Base-by-base conservation (phyloP, 352 stramenopile genomes). In the Blastocystis sp. region DNA sequence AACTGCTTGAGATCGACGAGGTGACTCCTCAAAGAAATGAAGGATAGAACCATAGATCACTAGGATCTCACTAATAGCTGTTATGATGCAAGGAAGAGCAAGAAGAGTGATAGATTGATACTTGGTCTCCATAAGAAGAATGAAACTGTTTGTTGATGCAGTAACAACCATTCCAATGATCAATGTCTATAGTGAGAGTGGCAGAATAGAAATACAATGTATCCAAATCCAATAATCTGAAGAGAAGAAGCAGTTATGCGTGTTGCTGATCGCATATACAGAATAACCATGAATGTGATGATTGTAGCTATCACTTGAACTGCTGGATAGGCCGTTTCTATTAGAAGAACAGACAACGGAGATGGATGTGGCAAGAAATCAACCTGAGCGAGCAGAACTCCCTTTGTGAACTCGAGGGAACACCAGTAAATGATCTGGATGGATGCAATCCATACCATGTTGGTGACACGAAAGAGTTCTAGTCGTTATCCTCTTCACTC, bases 1-100 rank as follows among this genome's bases (percentile, higher is more conserved):
- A 19, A 83, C 49, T 9, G 71, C 42, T 66, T 83, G 71, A 21
- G 71, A 65, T 29, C 71, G 71, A 9, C 71, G 42, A 29, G 71
- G 71, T 7, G 71, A 65, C 51, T 83, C 71, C 35, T 65, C 43
- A 49, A 67, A 83, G 71, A 83, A 83, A 43, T 67, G 39, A 37
- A 57, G 51, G 51, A 83, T 29, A 37, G 71, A 83, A n/a, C 71
- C 71, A 24, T 54, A 16, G 1, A 51, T 21, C 0, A 83, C 24
- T 16, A 14, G 49, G 9, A 42, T n/a, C n/a, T 83, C 71, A n/a
- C 43, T 54, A 12, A 24, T 35, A 19, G 51, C 42, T 19, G 66
- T 32, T 21, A 83, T 27, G 0, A 51, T n/a, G 3, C 29, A 24
- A 0, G 42, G 71, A 39, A 66, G 24, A n/a, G 66, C 21, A 2